A percentile compares a stretch with the other conserved stretches of the same genome.
phyloP scores from a whole-genome alignment of 78 protist genomes.

The Emiliania huxleyi region DNA sequence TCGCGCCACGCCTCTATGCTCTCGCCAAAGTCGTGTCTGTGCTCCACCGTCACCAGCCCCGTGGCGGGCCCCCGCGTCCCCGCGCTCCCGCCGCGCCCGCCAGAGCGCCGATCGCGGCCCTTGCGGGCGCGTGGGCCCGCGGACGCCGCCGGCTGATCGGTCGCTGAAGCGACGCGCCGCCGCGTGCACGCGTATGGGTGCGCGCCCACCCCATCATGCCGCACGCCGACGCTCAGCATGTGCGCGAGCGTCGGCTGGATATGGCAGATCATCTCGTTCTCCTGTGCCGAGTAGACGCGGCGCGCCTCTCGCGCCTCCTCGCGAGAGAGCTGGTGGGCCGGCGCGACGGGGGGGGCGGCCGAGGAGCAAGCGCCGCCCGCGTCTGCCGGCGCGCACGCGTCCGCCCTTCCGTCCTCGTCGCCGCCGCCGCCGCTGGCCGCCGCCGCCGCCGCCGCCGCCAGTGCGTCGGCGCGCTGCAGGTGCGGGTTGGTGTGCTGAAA shows the following conservation, averaged over 20 bases:
- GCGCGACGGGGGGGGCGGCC: neutral
- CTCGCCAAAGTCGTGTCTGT: neutral
- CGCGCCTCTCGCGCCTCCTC: neutral
- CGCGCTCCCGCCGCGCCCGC: too few species aligned
- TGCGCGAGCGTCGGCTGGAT: neutral
- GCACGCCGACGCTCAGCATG: neutral
- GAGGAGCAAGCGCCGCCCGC: too few species aligned
- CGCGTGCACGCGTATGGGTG: slow-evolving; percentile 32
- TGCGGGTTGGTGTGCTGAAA: neutral
- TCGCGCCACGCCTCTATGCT: neutral
- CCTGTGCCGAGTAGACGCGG: neutral
- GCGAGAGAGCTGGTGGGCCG: neutral
- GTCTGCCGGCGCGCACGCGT: too few species aligned
- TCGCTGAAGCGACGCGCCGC: too few species aligned
- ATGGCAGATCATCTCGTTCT: slow-evolving; percentile 1
- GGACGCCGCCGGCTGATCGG: neutral
- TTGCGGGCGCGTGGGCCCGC: neutral
- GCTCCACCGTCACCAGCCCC: neutral
- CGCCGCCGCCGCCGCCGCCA: neutral
- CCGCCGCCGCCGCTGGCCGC: neutral
- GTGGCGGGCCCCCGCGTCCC: too few species aligned
- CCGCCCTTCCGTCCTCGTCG: neutral
- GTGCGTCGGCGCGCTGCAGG: neutral
- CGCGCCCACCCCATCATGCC: neutral
- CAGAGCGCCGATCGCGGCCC: too few species aligned